Evolutionary conservation across 2,329 filamentous ascomycete species (phyloP).

Genomic region (Neophaeococcomyces aloes): DNA sequence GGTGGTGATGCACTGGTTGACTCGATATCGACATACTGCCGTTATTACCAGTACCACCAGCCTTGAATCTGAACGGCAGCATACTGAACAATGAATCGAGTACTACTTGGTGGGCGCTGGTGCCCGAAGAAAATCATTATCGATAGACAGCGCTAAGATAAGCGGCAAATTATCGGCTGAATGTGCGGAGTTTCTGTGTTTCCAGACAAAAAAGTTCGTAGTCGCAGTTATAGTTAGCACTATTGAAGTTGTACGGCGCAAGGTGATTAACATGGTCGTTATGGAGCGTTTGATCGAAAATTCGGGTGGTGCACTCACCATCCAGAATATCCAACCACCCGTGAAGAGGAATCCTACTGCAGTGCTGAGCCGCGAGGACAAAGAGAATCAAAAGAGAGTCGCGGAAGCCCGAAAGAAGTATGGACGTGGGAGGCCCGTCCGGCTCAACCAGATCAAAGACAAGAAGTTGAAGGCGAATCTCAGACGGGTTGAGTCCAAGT

Average conservation of each 20-base stretch:
- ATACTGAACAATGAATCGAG: background rate
- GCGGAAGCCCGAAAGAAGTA: conserved; percentile 60
- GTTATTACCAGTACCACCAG: conserved; percentile 49
- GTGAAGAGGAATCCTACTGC: conserved; percentile 17
- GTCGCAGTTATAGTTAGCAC: too few relatives aligned
- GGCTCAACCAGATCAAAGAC: conserved; percentile 65
- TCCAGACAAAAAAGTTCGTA: too few relatives aligned
- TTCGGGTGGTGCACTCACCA: conserved; percentile 19
- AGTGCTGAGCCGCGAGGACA: conserved; percentile 24
- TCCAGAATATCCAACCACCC: conserved; percentile 20
- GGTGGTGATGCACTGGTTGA: conserved; percentile 64
- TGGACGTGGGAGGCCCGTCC: conserved; percentile 69
- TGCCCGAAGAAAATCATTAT: too few relatives aligned
- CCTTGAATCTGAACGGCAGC: conserved; percentile 80
- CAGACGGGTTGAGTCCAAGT: conserved; percentile 67
- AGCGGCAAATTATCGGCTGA: too few relatives aligned
- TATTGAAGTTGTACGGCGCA: background rate
- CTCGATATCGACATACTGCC: conserved; percentile 64
- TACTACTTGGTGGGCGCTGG: background rate
- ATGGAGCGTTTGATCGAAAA: conserved; percentile 22
- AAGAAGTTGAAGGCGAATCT: conserved; percentile 81
- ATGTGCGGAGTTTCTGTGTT: too few relatives aligned
- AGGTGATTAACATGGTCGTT: too few relatives aligned
- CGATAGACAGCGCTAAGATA: too few relatives aligned
- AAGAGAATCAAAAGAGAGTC: conserved; percentile 31